Conservation (phyloP, 371 early-diverging fungal species). For the Funneliformis caledonium region DNA sequence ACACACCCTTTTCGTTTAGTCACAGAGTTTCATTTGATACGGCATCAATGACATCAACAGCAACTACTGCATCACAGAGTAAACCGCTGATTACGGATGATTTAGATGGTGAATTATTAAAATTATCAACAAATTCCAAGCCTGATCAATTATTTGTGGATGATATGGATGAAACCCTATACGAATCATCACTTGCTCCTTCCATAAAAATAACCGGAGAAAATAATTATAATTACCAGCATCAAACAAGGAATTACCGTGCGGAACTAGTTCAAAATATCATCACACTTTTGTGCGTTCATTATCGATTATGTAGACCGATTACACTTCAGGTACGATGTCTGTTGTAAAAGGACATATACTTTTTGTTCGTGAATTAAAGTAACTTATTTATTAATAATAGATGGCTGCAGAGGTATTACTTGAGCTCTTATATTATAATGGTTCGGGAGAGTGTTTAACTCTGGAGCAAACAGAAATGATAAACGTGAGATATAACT, state of each 20-base stretch:
- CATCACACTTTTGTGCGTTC: constrained; percentile 8
- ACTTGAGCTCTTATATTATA: constrained; percentile 21
- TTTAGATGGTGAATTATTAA: neutral
- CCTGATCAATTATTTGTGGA: constrained; percentile 8
- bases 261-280: neutral
- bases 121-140: neutral
- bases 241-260: neutral
- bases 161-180: neutral
- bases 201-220: constrained; percentile 12
- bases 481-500: neutral
- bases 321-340: constrained; percentile 24
- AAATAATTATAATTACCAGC: neutral
- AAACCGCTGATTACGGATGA: neutral
- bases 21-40: constrained; percentile 10
- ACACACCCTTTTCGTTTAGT: neutral
- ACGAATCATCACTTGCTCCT: neutral
- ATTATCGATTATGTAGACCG: constrained; percentile 10
- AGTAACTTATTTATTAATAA: neutral
- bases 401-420: constrained; percentile 33
- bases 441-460: constrained; percentile 24
- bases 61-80: neutral
- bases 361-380: neutral
- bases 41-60: constrained; percentile 4
- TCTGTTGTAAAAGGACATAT: neutral
- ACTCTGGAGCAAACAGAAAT: constrained; percentile 2